Conservation (phyloP, 768 basidiomycete genomes). For the Leccinum olivaceopallidum region DNA sequence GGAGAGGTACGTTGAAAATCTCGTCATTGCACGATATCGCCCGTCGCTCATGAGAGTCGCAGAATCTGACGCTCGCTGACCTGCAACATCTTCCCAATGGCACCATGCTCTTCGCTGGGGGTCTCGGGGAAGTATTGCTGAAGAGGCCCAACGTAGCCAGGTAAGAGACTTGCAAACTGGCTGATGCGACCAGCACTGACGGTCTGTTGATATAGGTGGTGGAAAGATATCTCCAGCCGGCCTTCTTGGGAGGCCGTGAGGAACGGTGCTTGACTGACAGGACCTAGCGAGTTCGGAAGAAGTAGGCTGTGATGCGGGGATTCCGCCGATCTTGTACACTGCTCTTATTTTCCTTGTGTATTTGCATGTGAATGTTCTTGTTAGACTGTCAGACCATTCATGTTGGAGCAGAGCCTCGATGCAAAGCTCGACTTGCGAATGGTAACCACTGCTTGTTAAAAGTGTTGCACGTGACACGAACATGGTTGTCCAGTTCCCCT, state of each 20-base stretch:
- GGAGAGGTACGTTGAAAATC: conserved; percentile 45
- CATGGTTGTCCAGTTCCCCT: no score
- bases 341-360: no score
- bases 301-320: no score
- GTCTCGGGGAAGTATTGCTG: conserved; percentile 32
- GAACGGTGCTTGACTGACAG: not conserved
- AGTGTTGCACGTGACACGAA: no score
- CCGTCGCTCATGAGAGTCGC: conserved; percentile 2
- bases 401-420: no score
- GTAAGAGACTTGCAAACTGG: conserved; percentile 23
- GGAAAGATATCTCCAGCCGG: conserved; percentile 46
- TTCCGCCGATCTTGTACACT: no score
- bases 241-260: conserved; percentile 39
- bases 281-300: no score
- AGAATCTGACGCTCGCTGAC: conserved; percentile 57
- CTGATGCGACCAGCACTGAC: not conserved
- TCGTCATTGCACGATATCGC: not conserved
- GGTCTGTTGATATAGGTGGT: conserved; percentile 42
- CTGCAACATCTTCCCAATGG: conserved; percentile 57
- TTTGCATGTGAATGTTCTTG: no score
- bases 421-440: no score
- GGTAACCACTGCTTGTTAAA: no score
- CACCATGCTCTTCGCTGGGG: conserved; percentile 23
- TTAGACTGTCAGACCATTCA: no score
- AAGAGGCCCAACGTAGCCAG: conserved; percentile 44